Evolutionary conservation across 192 early-diverging fungal genomes (phyloP), one percentile per base, ranked within the genome.

Genomic region (Coemansia biformis): DNA sequence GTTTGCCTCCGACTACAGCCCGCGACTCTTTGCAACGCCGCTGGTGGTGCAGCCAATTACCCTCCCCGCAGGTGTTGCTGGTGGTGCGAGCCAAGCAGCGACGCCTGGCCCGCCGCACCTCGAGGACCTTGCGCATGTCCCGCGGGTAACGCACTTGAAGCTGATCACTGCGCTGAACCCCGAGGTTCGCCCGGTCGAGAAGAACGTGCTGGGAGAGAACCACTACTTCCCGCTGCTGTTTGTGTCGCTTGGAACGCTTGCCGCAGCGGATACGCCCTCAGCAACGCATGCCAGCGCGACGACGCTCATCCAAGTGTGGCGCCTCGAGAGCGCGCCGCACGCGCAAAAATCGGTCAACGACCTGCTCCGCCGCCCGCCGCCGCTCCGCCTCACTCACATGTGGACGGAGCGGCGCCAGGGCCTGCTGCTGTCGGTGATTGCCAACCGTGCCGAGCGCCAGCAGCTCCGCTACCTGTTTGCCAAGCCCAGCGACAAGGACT

Each of bases 381-480:
- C 70, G 16, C 47, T 74, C 15, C 51, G 51, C 42, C 51, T 74
- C 14, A 23, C 50, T 42, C 58, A 65, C 36, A 45, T 59, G 59
- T 74, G 70, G 70, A 66, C 63, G 10, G 63, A 61, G 55, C 33
- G 33, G 37, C 63, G 70, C 1, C 45, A 18, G 12, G 70, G 70
- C 22, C 38, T 66, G 30, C 63, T 74, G 28, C 45, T 74, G 30
- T 56, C 70, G 21, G 70, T 66, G 0, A 62, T 56, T 24, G 59
- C 70, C 11, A 74, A 74, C 33, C 63, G 70, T 5, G 70, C 70
- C 12, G 70, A 74, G 59, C 63, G 70, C n/a, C 70, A 74, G 54
- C 70, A 74, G 63, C 63, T 74, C 51, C 70, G 70, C 31, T 62
- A 62, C 24, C 32, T 74, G 51, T 74, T 74, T 66, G 70, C 70